Percentiles rank a stretch among this genome's conserved stretches.
Evolutionary conservation across 164 flowering plant genomes (phyloP).

Genomic region (Buxus sempervirens): DNA sequence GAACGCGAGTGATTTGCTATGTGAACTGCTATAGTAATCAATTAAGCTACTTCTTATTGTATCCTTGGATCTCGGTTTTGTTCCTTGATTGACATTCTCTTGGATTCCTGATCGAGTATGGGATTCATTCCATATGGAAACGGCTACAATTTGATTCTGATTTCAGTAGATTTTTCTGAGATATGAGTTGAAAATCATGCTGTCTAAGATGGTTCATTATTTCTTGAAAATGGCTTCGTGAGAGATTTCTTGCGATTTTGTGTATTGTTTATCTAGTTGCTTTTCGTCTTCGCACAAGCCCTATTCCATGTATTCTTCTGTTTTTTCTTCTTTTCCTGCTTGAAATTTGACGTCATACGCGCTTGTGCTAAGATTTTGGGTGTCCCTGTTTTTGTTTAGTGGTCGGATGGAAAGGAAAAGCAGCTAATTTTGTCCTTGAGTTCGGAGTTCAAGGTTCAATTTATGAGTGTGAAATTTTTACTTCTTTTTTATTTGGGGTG

Average conservation of each 20-base stretch:
- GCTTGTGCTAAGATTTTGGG: too few species aligned
- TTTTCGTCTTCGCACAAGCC: too few species aligned
- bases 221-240: conserved; percentile 1
- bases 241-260: background rate
- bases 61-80: conserved; percentile 2
- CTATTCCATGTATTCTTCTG: too few species aligned
- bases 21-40: background rate
- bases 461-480: too few species aligned
- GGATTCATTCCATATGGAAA: background rate
- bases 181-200: background rate
- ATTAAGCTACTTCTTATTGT: background rate
- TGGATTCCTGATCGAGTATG: background rate
- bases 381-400: too few species aligned
- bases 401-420: too few species aligned
- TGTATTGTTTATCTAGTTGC: background rate
- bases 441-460: too few species aligned
- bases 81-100: conserved; percentile 1
- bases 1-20: background rate
- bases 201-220: background rate
- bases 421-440: too few species aligned
- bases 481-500: too few species aligned
- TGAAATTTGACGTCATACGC: background rate
- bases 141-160: background rate
- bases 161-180: background rate
- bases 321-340: background rate